phyloP scores from a whole-genome alignment of 75 land plant genomes.

The Selaginella moellendorffii region DNA sequence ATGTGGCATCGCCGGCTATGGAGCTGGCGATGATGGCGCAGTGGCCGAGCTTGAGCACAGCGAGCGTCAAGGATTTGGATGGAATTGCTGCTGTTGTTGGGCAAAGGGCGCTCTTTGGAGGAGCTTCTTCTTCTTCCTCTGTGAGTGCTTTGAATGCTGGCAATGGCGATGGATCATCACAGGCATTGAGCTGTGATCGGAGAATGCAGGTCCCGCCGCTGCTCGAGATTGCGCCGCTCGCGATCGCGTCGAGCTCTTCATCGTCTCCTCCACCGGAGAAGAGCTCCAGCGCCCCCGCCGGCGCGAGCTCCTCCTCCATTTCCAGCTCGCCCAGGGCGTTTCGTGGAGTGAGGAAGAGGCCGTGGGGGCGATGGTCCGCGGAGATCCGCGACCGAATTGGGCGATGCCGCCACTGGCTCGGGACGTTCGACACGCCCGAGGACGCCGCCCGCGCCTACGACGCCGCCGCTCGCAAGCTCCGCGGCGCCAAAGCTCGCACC shows the following conservation, averaged over 20 bases:
- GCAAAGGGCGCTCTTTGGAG: constrained; percentile 37
- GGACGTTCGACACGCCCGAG: constrained; percentile 69
- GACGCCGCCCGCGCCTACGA: constrained; percentile 84
- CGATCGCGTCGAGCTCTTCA: neutral
- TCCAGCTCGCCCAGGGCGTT: constrained; percentile 14
- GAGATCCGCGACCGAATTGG: constrained; percentile 56
- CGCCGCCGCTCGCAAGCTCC: constrained; percentile 60
- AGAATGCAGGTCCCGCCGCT: neutral
- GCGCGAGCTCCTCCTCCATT: neutral
- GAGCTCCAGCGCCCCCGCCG: neutral
- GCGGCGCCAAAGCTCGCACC: constrained; percentile 66
- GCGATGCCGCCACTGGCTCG: constrained; percentile 75
- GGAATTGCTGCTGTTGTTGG: constrained; percentile 72
- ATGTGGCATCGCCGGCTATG: too few species aligned
- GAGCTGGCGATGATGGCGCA: too few species aligned
- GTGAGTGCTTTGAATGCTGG: neutral
- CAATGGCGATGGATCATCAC: neutral
- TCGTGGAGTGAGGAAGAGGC: too few species aligned
- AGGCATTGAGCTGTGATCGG: neutral
- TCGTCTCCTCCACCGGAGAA: neutral
- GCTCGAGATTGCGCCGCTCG: neutral
- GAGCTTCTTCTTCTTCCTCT: neutral
- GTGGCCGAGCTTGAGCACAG: too few species aligned
- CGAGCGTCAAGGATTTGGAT: constrained; percentile 10
- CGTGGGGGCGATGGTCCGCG: too few species aligned